Evolutionary conservation across 139 green algal genomes (phyloP), one percentile per base, ranked within the genome.

Genomic region (Coelastrella sp.): DNA sequence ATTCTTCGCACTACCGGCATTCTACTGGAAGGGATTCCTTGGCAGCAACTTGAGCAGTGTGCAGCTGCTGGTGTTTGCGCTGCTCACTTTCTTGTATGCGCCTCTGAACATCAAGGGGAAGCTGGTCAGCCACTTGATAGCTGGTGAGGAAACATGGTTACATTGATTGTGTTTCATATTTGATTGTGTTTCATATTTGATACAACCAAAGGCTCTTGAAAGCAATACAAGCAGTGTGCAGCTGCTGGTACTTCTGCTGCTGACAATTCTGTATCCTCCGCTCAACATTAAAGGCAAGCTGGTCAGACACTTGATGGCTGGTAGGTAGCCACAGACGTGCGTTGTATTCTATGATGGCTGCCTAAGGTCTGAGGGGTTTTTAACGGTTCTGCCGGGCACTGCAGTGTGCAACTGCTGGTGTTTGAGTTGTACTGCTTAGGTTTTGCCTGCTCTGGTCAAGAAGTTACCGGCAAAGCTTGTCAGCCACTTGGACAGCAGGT

Each of bases 11-110:
- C 92, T 99, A 81, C 97, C 97, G 4, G 23, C 61, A 61, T 80
- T 7, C 68, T 97, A 92, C 90, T 99, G 97, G 97, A 92, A 94
- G 16, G 97, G 98, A 71, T 99, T 99, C 93, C 94, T 99, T 71
- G 93, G 94, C 57, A 96, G 92, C 22, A 94, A 90, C 81, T 94
- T 99, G 5, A 95, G 92, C 57, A 96, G 92, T n/a, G 74, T 88
- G 14, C 91, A 99, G 86, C 96, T 99, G 10, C 91, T 99, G 13
- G 82, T 73, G 7, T 99, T 99, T 95, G 98, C 98, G 4, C 82
- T 98, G 71, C 89, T 95, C 22, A 98, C 94, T 4, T 99, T 99
- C 90, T 88, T 94, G 19, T 85, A 97, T 78, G 98, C 97, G n/a
- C 94, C 95, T 23, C 73, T 92, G 10, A 74, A 91, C 92, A 98